These are phyloP conservation scores for Penicillium samsonianum DNA, from an alignment of 495 filamentous ascomycete species.

Conservation along the genomic window DNA sequence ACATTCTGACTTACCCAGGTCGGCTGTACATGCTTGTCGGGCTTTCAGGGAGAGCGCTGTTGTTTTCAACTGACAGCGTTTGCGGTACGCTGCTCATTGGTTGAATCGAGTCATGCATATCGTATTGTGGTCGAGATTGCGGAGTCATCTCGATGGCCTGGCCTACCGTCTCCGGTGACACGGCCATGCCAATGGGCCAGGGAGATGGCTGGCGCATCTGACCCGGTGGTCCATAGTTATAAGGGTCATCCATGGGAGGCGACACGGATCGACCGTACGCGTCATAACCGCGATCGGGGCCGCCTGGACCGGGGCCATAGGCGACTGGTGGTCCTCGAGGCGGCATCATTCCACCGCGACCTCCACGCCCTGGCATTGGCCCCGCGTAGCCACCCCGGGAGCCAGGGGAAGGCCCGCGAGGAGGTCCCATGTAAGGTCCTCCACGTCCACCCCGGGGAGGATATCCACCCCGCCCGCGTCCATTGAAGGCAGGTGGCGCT, in stretches of 20 bases:
- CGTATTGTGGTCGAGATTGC: constrained; percentile 35
- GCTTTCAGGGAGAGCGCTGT: constrained; percentile 46
- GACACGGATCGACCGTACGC: constrained; percentile 26
- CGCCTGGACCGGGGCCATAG: constrained; percentile 34
- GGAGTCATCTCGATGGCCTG: constrained; percentile 83
- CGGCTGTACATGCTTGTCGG: constrained; percentile 69
- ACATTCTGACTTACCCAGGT: constrained; percentile 64
- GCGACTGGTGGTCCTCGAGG: constrained; percentile 55
- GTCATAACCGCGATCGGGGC: constrained; percentile 28
- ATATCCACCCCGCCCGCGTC: constrained; percentile 55
- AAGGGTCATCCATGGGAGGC: constrained; percentile 35
- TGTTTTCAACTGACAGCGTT: constrained; percentile 34
- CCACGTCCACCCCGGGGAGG: constrained; percentile 60
- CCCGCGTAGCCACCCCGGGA: constrained; percentile 41
- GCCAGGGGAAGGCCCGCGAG: constrained; percentile 37
- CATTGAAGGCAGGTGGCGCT: constrained; percentile 52
- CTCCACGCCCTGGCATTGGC: constrained; percentile 31
- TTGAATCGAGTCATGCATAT: constrained; percentile 54
- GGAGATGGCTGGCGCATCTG: constrained; percentile 47
- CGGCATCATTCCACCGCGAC: constrained; percentile 39
- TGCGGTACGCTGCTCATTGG: constrained; percentile 62
- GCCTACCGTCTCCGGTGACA: constrained; percentile 55
- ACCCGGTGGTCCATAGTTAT: constrained; percentile 23
- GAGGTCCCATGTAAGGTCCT: constrained; percentile 46
- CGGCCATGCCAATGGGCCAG: constrained; percentile 59